Percentiles rank a stretch among this genome's conserved stretches.
Conservation (phyloP, 805 yeast genomes). For the Pichia rugopelliculosa region DNA sequence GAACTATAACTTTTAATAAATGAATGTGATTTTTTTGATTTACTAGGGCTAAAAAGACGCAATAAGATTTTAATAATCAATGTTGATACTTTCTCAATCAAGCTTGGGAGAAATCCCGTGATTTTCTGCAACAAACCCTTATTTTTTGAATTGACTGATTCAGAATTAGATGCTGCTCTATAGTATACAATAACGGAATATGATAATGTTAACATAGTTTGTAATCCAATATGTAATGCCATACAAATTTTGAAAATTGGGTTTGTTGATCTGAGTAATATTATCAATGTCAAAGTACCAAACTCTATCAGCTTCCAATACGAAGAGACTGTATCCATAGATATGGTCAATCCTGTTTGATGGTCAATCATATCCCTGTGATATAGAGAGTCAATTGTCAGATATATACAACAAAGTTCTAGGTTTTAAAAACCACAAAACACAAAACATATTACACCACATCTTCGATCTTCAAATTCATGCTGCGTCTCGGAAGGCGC, state of each 20-base stretch:
- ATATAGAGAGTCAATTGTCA: background rate
- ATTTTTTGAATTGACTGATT: background rate
- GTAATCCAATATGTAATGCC: constrained; percentile 24
- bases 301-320: constrained; percentile 14
- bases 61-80: constrained; percentile 9
- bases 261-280: constrained; percentile 18
- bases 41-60: background rate
- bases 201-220: constrained; percentile 11
- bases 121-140: constrained; percentile 16
- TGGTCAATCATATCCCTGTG: background rate
- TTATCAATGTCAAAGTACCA: constrained; percentile 6
- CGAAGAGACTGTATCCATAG: constrained; percentile 12
- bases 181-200: constrained; percentile 22
- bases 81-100: constrained; percentile 19
- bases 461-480: background rate
- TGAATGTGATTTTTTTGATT: background rate
- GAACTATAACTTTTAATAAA: constrained; percentile 7
- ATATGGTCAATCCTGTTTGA: background rate
- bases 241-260: constrained; percentile 24
- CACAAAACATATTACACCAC: too few relatives aligned
- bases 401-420: background rate
- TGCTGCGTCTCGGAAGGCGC: background rate
- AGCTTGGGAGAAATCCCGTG: constrained; percentile 18
- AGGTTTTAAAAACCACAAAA: too few relatives aligned
- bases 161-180: constrained; percentile 10